Base-by-base conservation (phyloP, 441 rosid genomes). In the Adansonia madagascariensis region DNA sequence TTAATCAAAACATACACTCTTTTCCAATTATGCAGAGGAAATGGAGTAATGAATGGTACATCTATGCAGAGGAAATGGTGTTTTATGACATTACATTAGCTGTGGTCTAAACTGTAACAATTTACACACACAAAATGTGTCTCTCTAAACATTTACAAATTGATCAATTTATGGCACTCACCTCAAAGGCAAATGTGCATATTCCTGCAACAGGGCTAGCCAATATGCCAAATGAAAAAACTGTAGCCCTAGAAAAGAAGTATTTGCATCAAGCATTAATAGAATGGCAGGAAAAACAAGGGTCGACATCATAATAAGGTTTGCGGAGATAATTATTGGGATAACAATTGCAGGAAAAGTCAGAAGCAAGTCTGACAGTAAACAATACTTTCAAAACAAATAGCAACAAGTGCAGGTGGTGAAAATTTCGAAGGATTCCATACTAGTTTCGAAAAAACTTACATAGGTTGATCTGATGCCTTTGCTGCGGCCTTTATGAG, bases 391-490 rank as follows among this genome's bases (percentile, higher is more conserved):
- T 70, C 3, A 71, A 39, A 17, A 71, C 50, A 39, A 35, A 35
- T 2, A 62, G 20, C 44, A 12, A 62, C 20, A 14, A 31, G 6
- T 35, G 67, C 20, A 31, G 46, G 15, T 31, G 20, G 20, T 7
- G 20, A 31, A 31, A 31, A 17, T 63, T 63, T 17, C n/a, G 17
- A 53, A 53, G n/a, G 47, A 52, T 17, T 71, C 27, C 47, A 11
- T 53, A 18, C 60, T 53, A 53, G 62, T 62, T 50, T 53, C 76
- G 49, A 27, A 0, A 22, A 71, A 83, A 73, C 97, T 88, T 86
- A 94, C 98, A 93, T 78, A 73, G 98, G 95, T 82, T 91, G 97
- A 81, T 89, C 97, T 14, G 91, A 89, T 68, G 96, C 93, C 86
- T 85, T 91, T 74, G 97, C 93, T 74, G 89, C 94, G 78, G 95